Conservation (phyloP, 2,329 filamentous ascomycete genomes). For the Immersiporthe knoxdaviesiana region DNA sequence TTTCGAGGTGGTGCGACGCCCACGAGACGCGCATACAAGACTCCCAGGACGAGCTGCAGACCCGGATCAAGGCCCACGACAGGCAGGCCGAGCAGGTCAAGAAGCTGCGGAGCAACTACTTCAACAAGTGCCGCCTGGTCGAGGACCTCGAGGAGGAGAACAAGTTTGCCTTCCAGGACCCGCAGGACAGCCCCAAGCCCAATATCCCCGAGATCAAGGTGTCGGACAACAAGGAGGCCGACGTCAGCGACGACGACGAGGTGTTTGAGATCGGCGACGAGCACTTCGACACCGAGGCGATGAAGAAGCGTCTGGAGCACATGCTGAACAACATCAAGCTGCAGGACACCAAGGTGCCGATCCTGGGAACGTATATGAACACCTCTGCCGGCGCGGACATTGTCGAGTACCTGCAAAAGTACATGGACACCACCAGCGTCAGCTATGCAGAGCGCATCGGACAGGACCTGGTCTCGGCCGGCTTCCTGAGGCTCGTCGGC, state of each 20-base stretch:
- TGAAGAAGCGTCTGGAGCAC: conserved; percentile 87
- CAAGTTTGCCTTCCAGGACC: conserved; percentile 94
- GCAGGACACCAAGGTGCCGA: conserved; percentile 91
- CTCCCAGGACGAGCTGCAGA: conserved; percentile 92
- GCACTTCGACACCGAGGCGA: conserved; percentile 78
- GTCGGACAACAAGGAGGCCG: conserved; percentile 61
- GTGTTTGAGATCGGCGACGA: conserved; percentile 90
- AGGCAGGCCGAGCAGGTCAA: conserved; percentile 87
- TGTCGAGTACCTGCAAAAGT: conserved; percentile 89
- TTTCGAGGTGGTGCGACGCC: conserved; percentile 93
- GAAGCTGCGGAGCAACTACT: conserved; percentile 94
- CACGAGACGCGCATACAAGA: conserved; percentile 90
- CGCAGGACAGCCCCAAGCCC: conserved; percentile 68
- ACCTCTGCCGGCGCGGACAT: conserved; percentile 91
- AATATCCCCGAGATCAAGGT: conserved; percentile 87
- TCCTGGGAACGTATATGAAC: conserved; percentile 92
- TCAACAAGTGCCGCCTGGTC: conserved; percentile 96
- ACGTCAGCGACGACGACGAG: conserved; percentile 75
- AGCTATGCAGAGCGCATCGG: conserved; percentile 93
- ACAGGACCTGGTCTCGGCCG: conserved; percentile 84
- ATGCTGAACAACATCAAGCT: conserved; percentile 87
- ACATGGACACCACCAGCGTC: conserved; percentile 81
- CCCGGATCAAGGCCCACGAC: conserved; percentile 88
- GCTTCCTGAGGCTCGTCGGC: conserved; percentile 87
- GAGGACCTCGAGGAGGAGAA: conserved; percentile 99